Evolutionary conservation across 78 protist genomes (phyloP), one percentile per base, ranked within the genome.

Genomic region (Blattamonas nauphoetae): DNA sequence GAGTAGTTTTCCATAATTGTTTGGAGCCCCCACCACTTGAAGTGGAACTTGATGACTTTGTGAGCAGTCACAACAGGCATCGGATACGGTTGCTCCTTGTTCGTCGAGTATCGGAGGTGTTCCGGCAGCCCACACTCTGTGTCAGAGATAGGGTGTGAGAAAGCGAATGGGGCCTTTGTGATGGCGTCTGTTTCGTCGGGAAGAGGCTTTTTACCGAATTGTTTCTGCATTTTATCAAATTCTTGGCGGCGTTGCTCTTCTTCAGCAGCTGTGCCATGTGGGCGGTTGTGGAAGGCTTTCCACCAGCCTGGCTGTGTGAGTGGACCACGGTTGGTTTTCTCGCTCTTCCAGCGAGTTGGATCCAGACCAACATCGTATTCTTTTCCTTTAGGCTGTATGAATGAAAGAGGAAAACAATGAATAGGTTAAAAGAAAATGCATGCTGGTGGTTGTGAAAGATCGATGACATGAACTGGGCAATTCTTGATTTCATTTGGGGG

Each of bases 11-110:
- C 97, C 33, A 92, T 95, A 32, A 36, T 42, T 11, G 77, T 71
- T 86, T 93, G 94, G 43, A 94, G 29, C n/a, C 97, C 97, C 92
- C 90, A 93, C 84, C 79, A 83, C 85, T 87, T 91, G 89, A 94
- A 94, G 85, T 93, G 91, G 0, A 85, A 88, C 78, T 77, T 87
- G 90, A 92, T 88, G 64, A 92, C 89, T 91, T 94, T 94, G 90
- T 93, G 92, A 45, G 91, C 79, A 38, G 91, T 85, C 97, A 94
- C 91, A 35, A 88, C 5, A 64, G 94, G 93, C 41, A 21, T 11
- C 11, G 21, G 29, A 5, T 3, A 0, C 45, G 5, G 85, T 44
- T 88, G 41, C 95, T 94, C 91, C 38, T 83, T 91, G 63, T 45
- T 45, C 36, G 6, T 84, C 32, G 91, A n/a, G n/a, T n/a, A n/a